A percentile compares a stretch with the other conserved stretches of the same genome.
Conservation (phyloP, 768 basidiomycete species). For the Auricularia sp. region DNA sequence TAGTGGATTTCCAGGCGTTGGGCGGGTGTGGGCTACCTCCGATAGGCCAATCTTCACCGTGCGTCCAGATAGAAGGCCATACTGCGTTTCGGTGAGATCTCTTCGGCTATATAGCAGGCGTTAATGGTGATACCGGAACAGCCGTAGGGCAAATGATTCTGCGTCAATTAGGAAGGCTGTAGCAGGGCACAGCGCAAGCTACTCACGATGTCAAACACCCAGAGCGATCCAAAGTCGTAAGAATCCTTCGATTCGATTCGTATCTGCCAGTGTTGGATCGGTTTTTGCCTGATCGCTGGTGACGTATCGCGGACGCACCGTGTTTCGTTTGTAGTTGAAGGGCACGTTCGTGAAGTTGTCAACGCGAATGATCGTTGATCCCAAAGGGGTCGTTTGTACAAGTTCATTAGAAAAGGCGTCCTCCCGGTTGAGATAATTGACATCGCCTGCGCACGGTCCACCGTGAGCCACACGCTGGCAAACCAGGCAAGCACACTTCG, state of each 20-base stretch:
- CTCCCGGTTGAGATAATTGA: constrained; percentile 43
- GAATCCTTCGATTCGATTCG: constrained; percentile 33
- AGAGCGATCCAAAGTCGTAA: constrained; percentile 34
- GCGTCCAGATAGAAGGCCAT: constrained; percentile 39
- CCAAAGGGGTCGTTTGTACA: constrained; percentile 48
- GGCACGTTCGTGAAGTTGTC: constrained; percentile 56
- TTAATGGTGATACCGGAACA: constrained; percentile 17
- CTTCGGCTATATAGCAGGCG: constrained; percentile 9
- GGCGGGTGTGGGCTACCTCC: constrained; percentile 29
- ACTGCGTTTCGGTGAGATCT: constrained; percentile 28
- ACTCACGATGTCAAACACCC: constrained; percentile 33
- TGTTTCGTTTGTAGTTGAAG: constrained; percentile 43
- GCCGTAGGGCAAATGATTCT: background rate
- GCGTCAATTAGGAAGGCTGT: too few species aligned
- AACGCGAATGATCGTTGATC: constrained; percentile 63
- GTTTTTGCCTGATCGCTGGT: background rate
- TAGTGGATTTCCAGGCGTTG: constrained; percentile 10
- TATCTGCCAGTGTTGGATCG: constrained; percentile 21
- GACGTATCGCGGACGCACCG: constrained; percentile 32
- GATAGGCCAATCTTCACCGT: constrained; percentile 34
- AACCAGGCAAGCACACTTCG: background rate
- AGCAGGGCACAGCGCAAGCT: background rate
- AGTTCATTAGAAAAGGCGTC: constrained; percentile 40
- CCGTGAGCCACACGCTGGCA: background rate
- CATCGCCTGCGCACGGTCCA: constrained; percentile 40